These are phyloP conservation scores for Panicum hallii DNA, from an alignment of 202 grass and related monocot species.

Conservation along the genomic window DNA sequence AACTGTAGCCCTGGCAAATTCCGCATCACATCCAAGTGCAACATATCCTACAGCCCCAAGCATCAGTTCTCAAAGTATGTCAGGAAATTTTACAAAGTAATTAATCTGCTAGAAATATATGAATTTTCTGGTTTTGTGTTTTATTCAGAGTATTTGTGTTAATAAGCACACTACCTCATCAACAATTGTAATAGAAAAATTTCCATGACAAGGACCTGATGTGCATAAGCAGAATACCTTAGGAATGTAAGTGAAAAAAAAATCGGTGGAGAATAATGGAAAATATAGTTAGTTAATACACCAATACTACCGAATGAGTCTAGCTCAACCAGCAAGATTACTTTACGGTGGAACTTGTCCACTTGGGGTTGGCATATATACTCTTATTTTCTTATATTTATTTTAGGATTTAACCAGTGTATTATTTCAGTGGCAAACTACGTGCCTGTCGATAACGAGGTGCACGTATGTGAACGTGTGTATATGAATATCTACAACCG, in stretches of 20 bases:
- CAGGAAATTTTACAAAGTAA: not conserved
- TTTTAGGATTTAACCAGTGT: too few species aligned
- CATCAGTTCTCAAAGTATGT: not conserved
- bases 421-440: too few species aligned
- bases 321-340: too few species aligned
- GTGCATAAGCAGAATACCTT: not conserved
- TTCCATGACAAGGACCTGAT: not conserved
- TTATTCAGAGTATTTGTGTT: not conserved
- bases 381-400: too few species aligned
- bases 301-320: too few species aligned
- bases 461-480: too few species aligned
- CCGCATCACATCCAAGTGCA: slow-evolving; percentile 61
- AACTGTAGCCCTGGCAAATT: slow-evolving; percentile 32
- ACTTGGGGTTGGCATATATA: too few species aligned
- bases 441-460: too few species aligned
- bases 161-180: not conserved
- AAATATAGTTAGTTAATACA: not conserved
- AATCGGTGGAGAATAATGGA: not conserved
- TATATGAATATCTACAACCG: too few species aligned
- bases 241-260: not conserved
- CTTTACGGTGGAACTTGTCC: too few species aligned
- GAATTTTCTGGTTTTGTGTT: not conserved
- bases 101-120: not conserved
- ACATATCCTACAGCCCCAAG: slow-evolving; percentile 42
- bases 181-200: not conserved